Evolutionary conservation across 345 rosid genomes (phyloP).

Genomic region (Ricinus communis): DNA sequence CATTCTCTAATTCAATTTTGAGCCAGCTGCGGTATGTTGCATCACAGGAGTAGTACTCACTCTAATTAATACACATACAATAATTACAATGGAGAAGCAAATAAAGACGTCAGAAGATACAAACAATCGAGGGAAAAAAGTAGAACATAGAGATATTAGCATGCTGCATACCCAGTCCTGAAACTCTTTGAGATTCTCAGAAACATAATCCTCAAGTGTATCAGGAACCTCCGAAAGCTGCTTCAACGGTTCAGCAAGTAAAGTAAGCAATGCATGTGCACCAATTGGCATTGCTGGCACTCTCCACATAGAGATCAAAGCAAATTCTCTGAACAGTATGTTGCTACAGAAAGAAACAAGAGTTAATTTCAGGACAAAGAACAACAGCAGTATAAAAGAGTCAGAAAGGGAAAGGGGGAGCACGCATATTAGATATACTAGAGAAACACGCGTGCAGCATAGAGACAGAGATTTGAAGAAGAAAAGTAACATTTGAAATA

Average conservation of each 20-base stretch:
- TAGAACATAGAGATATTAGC: not conserved
- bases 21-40: conserved; percentile 98
- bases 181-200: conserved; percentile 84
- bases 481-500: not conserved
- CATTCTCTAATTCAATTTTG: conserved; percentile 71
- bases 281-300: conserved; percentile 96
- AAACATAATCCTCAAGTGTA: conserved; percentile 54
- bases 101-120: conserved; percentile 13
- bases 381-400: not conserved
- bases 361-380: conserved; percentile 1
- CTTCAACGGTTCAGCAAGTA: conserved; percentile 98
- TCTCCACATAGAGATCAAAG: conserved; percentile 97
- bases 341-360: conserved; percentile 53
- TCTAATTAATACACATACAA: conserved; percentile 40
- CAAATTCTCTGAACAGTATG: conserved; percentile 89
- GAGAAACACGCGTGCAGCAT: not conserved
- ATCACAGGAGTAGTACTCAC: conserved; percentile 90
- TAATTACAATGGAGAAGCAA: not conserved
- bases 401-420: conserved; percentile 1
- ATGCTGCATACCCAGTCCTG: conserved; percentile 77
- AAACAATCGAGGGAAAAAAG: conserved; percentile 10
- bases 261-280: conserved; percentile 84
- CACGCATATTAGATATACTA: not conserved
- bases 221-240: conserved; percentile 75
- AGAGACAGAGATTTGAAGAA: not conserved